These are phyloP conservation scores for Lactarius sp. DNA, from an alignment of 768 basidiomycete genomes.

Conservation along the genomic window DNA sequence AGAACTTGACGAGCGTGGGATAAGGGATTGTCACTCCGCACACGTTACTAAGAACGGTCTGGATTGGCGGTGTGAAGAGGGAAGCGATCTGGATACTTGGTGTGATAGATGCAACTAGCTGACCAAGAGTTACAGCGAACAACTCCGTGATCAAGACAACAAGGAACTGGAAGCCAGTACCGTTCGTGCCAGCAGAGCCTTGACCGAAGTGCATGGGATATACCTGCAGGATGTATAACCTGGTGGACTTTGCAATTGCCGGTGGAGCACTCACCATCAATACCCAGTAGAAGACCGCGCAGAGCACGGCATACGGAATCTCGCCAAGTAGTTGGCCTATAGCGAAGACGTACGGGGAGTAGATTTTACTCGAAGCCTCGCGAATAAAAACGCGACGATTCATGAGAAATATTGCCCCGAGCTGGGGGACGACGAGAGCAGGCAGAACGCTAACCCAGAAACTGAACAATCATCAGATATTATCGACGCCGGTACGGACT, in stretches of 20 bases:
- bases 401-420: slow-evolving; percentile 79
- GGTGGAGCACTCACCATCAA: slow-evolving; percentile 46
- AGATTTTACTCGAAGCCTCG: slow-evolving; percentile 84
- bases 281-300: slow-evolving; percentile 73
- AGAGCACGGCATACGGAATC: slow-evolving; percentile 70
- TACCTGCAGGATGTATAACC: slow-evolving; percentile 31
- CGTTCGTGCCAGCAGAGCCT: slow-evolving; percentile 54
- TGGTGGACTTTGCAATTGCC: not conserved
- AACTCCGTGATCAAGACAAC: slow-evolving; percentile 67
- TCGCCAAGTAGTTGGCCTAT: slow-evolving; percentile 79
- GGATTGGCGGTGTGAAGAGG: slow-evolving; percentile 72
- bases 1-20: slow-evolving; percentile 60
- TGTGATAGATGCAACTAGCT: slow-evolving; percentile 68
- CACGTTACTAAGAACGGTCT: slow-evolving; percentile 60
- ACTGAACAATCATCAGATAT: slow-evolving; percentile 8
- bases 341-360: slow-evolving; percentile 82
- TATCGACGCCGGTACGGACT: too few species aligned
- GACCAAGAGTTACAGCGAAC: slow-evolving; percentile 69
- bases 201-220: slow-evolving; percentile 68
- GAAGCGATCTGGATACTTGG: slow-evolving; percentile 70
- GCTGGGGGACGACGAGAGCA: slow-evolving; percentile 76
- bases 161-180: slow-evolving; percentile 70
- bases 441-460: slow-evolving; percentile 67
- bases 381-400: slow-evolving; percentile 45
- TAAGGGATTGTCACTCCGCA: slow-evolving; percentile 80